Evolutionary conservation across 495 filamentous ascomycete genomes (phyloP).

Genomic region (Hyaloscypha finlandica): DNA sequence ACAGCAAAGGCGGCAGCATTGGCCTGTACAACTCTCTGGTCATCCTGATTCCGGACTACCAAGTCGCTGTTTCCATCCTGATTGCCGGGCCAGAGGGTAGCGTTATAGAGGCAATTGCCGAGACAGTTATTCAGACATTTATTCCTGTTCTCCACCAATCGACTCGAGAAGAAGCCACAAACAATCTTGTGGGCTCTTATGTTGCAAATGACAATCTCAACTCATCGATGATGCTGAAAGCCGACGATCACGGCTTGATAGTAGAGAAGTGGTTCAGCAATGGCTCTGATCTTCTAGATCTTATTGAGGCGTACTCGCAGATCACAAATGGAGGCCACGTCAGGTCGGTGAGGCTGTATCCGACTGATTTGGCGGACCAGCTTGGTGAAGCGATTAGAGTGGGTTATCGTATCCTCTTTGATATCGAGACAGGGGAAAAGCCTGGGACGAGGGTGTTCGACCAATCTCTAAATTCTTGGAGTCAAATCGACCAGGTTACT

Average conservation of each 20-base stretch:
- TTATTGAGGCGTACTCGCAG: slow-evolving; percentile 3
- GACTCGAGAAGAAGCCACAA: slow-evolving; percentile 8
- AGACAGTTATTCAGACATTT: background rate
- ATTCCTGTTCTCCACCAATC: slow-evolving; percentile 3
- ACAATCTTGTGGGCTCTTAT: slow-evolving; percentile 7
- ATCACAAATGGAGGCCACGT: slow-evolving; percentile 7
- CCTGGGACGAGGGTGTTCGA: slow-evolving; percentile 12
- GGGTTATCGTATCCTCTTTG: slow-evolving; percentile 11
- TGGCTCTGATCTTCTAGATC: background rate
- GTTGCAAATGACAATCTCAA: background rate
- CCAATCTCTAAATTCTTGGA: slow-evolving; percentile 28
- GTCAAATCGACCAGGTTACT: slow-evolving; percentile 32
- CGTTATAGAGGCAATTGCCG: slow-evolving; percentile 15
- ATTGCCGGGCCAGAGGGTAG: slow-evolving; percentile 41
- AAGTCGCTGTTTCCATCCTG: slow-evolving; percentile 51
- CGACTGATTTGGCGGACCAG: background rate
- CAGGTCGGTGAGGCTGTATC: slow-evolving; percentile 15
- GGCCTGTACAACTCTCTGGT: slow-evolving; percentile 48
- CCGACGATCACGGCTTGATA: background rate
- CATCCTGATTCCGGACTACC: slow-evolving; percentile 53
- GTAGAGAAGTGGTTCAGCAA: slow-evolving; percentile 12
- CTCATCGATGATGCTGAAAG: background rate
- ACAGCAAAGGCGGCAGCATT: slow-evolving; percentile 55
- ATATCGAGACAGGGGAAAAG: background rate
- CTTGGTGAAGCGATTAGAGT: background rate